Evolutionary conservation across 73 alveolate genomes (phyloP).

Genomic region (Uronychia binucleata): DNA sequence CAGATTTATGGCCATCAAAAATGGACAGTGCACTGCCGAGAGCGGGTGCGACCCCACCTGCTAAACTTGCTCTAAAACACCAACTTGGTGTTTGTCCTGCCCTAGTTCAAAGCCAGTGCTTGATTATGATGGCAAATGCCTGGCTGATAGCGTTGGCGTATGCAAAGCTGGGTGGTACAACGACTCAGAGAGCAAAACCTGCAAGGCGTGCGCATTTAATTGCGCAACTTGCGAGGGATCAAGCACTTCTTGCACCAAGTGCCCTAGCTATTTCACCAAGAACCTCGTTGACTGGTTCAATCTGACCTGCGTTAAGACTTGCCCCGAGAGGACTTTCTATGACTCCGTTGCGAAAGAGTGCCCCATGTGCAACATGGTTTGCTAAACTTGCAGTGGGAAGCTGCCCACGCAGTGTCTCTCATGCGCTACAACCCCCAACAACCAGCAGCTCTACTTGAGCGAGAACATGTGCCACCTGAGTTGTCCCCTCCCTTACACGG

Average conservation of each 20-base stretch:
- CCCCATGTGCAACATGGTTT: conserved; percentile 53
- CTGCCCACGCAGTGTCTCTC: conserved; percentile 39
- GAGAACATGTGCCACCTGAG: conserved; percentile 40
- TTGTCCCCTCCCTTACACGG: conserved; percentile 39
- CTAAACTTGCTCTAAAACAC: conserved; percentile 13
- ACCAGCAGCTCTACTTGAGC: conserved; percentile 32
- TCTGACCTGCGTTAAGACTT: conserved; percentile 33
- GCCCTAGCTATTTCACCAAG: background rate
- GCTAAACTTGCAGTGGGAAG: conserved; percentile 37
- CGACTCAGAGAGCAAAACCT: conserved; percentile 6
- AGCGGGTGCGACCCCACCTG: background rate
- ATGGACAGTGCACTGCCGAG: background rate
- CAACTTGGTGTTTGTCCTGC: conserved; percentile 11
- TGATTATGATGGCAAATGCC: conserved; percentile 9
- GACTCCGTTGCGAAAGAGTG: conserved; percentile 24
- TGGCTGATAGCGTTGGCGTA: background rate
- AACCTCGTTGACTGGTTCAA: conserved; percentile 1
- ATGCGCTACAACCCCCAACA: conserved; percentile 50
- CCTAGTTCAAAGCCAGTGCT: background rate
- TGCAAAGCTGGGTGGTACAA: conserved; percentile 11
- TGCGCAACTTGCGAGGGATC: background rate
- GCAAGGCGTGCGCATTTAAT: conserved; percentile 1
- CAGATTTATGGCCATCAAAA: conserved; percentile 12
- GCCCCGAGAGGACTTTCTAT: conserved; percentile 48
- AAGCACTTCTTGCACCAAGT: background rate